A percentile compares a stretch with the other conserved stretches of the same genome.
These are phyloP conservation scores for Dryadomyces quercivorus DNA, from an alignment of 2,329 filamentous ascomycete genomes.

Conservation along the genomic window DNA sequence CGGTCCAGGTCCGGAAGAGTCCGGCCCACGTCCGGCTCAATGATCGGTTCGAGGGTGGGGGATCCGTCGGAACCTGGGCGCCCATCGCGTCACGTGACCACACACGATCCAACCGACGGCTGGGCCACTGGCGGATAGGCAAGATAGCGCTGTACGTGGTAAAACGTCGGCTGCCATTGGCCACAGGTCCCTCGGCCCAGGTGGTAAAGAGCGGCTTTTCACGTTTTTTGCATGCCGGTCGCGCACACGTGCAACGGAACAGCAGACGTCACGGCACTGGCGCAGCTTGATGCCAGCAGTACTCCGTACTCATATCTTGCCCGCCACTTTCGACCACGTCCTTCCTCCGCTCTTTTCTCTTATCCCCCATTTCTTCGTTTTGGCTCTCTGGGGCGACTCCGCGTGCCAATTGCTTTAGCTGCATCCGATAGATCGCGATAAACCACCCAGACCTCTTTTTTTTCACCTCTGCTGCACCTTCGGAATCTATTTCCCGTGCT, in stretches of 20 bases:
- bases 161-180: constrained; percentile 11
- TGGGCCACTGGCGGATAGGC: neutral
- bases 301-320: too few relatives aligned
- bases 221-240: neutral
- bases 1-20: too few relatives aligned
- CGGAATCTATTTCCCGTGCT: too few relatives aligned
- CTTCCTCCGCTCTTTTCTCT: neutral
- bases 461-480: neutral
- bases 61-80: too few relatives aligned
- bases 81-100: neutral
- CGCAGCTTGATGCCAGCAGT: neutral
- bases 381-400: neutral
- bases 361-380: neutral
- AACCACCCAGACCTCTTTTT: neutral
- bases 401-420: neutral
- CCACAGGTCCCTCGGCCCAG: constrained; percentile 3
- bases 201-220: neutral
- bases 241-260: neutral
- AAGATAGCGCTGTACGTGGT: constrained; percentile 9
- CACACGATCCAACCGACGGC: too few relatives aligned
- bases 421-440: neutral
- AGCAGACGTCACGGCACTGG: neutral
- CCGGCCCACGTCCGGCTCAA: too few relatives aligned
- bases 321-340: neutral
- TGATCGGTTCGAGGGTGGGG: too few relatives aligned